These are phyloP conservation scores for Hirschioporus abietinus DNA, from an alignment of 768 basidiomycete species.

Conservation along the genomic window DNA sequence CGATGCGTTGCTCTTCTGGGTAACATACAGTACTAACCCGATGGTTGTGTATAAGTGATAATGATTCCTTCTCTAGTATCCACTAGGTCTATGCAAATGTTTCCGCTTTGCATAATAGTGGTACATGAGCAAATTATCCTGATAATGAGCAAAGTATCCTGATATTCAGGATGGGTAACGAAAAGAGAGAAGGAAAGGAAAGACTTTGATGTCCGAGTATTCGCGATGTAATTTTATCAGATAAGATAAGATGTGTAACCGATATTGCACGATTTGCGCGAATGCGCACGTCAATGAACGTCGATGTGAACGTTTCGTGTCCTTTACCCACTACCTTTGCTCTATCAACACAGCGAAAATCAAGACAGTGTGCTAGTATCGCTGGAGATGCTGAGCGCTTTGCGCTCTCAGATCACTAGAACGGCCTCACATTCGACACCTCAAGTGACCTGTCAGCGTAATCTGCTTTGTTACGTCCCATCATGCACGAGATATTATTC, in stretches of 20 bases:
- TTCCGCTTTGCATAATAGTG: too few species aligned
- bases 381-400: not conserved
- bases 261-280: not conserved
- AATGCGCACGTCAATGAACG: not conserved
- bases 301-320: not conserved
- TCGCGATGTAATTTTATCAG: not conserved
- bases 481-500: not conserved
- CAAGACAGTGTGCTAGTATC: not conserved
- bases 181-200: too few species aligned
- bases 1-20: too few species aligned
- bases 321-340: not conserved
- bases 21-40: too few species aligned
- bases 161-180: too few species aligned
- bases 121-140: too few species aligned
- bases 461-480: not conserved
- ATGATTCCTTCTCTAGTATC: too few species aligned
- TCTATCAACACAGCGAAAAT: not conserved
- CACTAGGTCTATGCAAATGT: too few species aligned
- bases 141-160: too few species aligned
- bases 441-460: not conserved
- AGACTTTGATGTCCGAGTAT: too few species aligned
- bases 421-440: not conserved
- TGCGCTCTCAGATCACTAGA: not conserved
- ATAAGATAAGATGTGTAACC: not conserved
- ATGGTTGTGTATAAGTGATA: too few species aligned